A percentile compares a stretch with the other conserved stretches of the same genome.
Conservation (phyloP, 1,284 basidiomycete genomes). For the Apiotrichum akiyoshidainum region DNA sequence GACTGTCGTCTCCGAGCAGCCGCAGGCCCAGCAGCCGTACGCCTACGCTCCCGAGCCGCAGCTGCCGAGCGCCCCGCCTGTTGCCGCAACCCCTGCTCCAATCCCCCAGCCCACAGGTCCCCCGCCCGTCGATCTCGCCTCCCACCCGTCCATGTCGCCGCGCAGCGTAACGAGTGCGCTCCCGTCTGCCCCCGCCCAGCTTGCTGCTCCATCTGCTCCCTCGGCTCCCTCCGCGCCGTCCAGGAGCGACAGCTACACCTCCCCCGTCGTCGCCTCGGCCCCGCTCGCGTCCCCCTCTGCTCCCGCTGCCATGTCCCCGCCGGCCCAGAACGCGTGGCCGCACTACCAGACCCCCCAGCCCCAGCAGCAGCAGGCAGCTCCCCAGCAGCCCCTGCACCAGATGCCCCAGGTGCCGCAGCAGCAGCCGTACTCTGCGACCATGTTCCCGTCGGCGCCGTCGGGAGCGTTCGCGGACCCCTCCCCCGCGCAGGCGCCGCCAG, state of each 20-base stretch:
- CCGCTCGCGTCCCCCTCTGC: constrained; percentile 3
- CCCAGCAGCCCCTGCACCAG: constrained; percentile 20
- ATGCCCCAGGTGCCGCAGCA: background rate
- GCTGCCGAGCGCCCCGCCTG: constrained; percentile 6
- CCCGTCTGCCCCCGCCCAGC: constrained; percentile 27
- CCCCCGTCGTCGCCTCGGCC: background rate
- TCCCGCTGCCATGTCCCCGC: background rate
- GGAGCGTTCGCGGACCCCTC: constrained; percentile 60
- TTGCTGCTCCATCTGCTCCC: background rate
- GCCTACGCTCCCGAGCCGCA: constrained; percentile 4
- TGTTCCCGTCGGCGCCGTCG: constrained; percentile 34
- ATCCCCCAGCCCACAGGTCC: constrained; percentile 22
- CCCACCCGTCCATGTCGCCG: constrained; percentile 27
- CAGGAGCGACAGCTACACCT: constrained; percentile 8
- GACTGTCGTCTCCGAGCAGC: background rate
- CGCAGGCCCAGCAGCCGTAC: constrained; percentile 13
- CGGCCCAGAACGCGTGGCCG: background rate
- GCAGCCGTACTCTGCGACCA: constrained; percentile 9
- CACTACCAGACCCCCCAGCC: constrained; percentile 7
- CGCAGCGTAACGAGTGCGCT: constrained; percentile 40
- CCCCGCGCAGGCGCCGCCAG: constrained; percentile 53
- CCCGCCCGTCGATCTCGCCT: constrained; percentile 29
- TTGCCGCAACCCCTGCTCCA: background rate
- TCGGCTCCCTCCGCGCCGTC: constrained; percentile 8
- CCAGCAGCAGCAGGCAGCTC: constrained; percentile 15